These are phyloP conservation scores for Suillus weaverae DNA, from an alignment of 768 basidiomycete species.

Conservation along the genomic window DNA sequence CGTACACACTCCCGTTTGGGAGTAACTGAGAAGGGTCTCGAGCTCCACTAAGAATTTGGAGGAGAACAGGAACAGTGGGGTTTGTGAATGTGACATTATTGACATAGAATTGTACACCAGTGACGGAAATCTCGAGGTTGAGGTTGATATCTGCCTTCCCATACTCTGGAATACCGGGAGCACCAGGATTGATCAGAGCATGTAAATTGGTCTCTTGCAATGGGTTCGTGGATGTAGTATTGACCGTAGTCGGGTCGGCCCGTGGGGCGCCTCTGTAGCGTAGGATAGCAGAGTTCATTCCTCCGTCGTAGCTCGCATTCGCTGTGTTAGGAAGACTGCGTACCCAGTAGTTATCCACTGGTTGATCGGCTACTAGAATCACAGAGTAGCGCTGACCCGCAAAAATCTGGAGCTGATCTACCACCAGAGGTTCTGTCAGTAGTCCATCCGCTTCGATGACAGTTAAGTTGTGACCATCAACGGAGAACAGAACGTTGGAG, in stretches of 20 bases:
- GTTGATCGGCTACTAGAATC: conserved; percentile 32
- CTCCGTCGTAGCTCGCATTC: conserved; percentile 30
- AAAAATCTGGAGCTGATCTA: conserved; percentile 40
- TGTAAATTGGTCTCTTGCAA: conserved; percentile 33
- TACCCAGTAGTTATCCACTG: conserved; percentile 47
- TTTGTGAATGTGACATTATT: conserved; percentile 16
- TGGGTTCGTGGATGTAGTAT: conserved; percentile 23
- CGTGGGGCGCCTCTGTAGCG: conserved; percentile 44
- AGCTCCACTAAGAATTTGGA: conserved; percentile 45
- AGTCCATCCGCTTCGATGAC: conserved; percentile 49
- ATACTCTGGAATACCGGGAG: conserved; percentile 36
- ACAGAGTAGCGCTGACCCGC: conserved; percentile 36
- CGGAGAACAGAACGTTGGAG: conserved; percentile 42
- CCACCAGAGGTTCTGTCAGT: conserved; percentile 39
- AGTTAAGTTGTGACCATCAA: conserved; percentile 45
- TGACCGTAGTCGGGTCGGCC: conserved; percentile 40
- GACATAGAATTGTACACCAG: conserved; percentile 11
- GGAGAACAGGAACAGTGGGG: conserved; percentile 41
- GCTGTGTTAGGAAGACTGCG: conserved; percentile 35
- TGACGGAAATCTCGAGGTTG: conserved; percentile 16
- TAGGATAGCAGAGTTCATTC: conserved; percentile 55
- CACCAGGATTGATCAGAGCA: conserved; percentile 27
- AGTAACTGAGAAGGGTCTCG: conserved; percentile 26
- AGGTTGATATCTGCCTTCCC: conserved; percentile 44
- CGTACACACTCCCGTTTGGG: conserved; percentile 25